phyloP scores from a whole-genome alignment of 2,329 filamentous ascomycete genomes.

The Rutstroemia sp. region DNA sequence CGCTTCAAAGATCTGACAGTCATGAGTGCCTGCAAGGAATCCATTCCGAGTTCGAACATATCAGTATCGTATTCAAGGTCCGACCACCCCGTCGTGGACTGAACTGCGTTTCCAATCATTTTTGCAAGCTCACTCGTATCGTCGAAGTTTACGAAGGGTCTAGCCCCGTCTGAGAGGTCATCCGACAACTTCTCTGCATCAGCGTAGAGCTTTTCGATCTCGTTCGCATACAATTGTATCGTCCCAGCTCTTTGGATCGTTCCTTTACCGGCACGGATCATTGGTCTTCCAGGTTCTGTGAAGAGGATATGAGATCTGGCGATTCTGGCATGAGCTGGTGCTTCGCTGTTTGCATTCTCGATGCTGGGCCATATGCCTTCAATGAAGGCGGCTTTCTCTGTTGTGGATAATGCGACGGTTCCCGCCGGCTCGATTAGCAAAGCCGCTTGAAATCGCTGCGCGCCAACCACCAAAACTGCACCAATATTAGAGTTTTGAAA shows the following conservation, averaged over 20 bases:
- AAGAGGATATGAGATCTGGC: conserved; percentile 27
- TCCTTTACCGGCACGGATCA: conserved; percentile 31
- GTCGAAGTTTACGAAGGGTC: too few relatives aligned
- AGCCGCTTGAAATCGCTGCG: conserved; percentile 29
- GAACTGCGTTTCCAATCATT: too few relatives aligned
- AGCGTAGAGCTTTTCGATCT: not conserved
- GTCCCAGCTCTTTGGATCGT: conserved; percentile 30
- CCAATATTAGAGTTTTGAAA: conserved; percentile 28
- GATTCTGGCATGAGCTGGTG: conserved; percentile 19
- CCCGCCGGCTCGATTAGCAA: conserved; percentile 29
- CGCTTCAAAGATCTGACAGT: not conserved
- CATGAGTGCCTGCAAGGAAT: conserved; percentile 4
- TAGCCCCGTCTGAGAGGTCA: not conserved
- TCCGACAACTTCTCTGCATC: not conserved
- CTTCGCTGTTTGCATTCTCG: conserved; percentile 21
- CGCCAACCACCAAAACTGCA: conserved; percentile 30
- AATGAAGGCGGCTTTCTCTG: not conserved
- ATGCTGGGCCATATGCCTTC: conserved; percentile 26
- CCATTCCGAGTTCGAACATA: conserved; percentile 4
- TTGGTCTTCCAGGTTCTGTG: conserved; percentile 25
- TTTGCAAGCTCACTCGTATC: too few relatives aligned
- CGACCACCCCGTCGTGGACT: not conserved
- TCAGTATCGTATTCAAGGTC: not conserved
- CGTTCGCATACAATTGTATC: conserved; percentile 14
- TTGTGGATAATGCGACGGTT: not conserved